Evolutionary conservation across 176 grass and related monocot genomes (phyloP), one percentile per base, ranked within the genome.

Genomic region (Secale cereale): DNA sequence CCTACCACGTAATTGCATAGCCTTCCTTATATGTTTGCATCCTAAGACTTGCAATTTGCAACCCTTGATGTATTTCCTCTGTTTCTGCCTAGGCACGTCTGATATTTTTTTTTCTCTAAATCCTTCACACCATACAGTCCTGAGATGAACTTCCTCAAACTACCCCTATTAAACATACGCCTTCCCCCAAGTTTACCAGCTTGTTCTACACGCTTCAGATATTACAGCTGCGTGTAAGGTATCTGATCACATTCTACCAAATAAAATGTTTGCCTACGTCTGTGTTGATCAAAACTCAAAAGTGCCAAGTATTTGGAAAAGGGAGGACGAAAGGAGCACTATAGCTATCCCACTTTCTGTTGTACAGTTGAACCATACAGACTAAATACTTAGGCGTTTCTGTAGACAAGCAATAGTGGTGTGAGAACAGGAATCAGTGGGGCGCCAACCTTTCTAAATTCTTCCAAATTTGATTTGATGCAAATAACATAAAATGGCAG

Each of bases 21-120:
- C 23, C 28, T 83, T 20, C 27, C 32, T 87, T 88, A 40, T 79
- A 64, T 80, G 45, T 31, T 83, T 83, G 37, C 11, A 75, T 54
- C 15, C 13, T 27, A 65, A 80, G 13, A 59, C 30, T 5, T 79
- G 4, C 9, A 10, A 46, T 4, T 8, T 84, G 1, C 14, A 13
- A 36, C 35, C 70, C 16, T 66, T 29, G 19, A 50, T 52, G 43
- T 76, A 20, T 27, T 76, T 41, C 33, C 40, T 48, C 37, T 0
- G 13, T 46, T 74, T 27, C 7, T 8, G 70, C 46, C 26, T 46
- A 74, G 40, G 43, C 70, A 27, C n/a, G 16, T 73, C 7, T 27
- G 40, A 48, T 74, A 3, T 74, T 74, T 74, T 74, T 7, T 74
- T 74, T 6, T 30, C 2, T 29, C 14, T 29, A 19, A 29, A 50